Base-by-base conservation (phyloP, 208 protist species). In the Crithidia bombi region DNA sequence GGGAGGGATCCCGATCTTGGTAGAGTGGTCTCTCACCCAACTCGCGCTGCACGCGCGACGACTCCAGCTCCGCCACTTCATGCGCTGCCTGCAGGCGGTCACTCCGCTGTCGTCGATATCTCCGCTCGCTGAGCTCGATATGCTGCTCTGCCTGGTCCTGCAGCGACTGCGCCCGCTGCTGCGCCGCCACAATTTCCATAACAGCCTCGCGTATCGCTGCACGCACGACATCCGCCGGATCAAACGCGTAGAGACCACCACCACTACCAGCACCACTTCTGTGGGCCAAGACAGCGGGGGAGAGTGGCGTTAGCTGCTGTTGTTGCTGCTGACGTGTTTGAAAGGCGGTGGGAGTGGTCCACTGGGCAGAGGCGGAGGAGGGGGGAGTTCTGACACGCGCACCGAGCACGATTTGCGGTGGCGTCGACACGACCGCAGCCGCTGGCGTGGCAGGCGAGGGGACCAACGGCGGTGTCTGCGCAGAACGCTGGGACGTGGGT, bases 151-250 rank as follows among this genome's bases (percentile, higher is more conserved):
- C 82, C n/a, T 79, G 50, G 17, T 87, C 76, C 10, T 59, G 69
- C 49, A 89, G 41, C 28, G 54, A 9, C 43, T 73, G 81, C 10
- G 75, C 81, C 14, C 69, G 70, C 38, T 64, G 69, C 19, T 77
- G 81, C 9, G 87, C 87, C 33, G 50, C 59, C 2, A 88, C 63
- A 28, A 93, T 80, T 55, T 93, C 87, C 36, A 73, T 58, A 46
- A 90, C 87, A 5, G 87, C 87, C 51, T 86, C 82, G 23, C 79
- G 83, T 39, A 93, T 86, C 19, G 87, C 84, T n/a, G 68, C 69
- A 5, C 79, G 76, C 54, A 92, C 79, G 26, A 89, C 59, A 26
- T 75, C 68, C 10, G 35, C 58, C 26, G 70, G 70, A 33, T 75
- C 62, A 32, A 75, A 57, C 33, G 61, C 14, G 28, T 39, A 38